Conservation (phyloP, 2,329 filamentous ascomycete species). For the Triangularia setosa region DNA sequence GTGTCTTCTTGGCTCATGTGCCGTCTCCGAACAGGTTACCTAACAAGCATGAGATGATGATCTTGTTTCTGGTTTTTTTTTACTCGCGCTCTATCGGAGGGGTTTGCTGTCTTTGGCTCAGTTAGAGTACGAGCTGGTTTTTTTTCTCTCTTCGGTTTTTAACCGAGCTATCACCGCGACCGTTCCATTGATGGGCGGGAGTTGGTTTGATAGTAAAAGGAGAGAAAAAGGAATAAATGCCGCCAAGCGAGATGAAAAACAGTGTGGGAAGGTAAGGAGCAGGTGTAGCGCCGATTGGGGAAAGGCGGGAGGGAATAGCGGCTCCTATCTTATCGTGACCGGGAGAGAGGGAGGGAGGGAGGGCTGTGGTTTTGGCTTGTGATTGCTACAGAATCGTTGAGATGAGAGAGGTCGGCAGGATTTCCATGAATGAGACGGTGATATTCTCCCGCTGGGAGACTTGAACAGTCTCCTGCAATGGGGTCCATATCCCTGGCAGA, state of each 20-base stretch:
- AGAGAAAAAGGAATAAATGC: background rate
- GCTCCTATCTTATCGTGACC: background rate
- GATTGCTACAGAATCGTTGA: background rate
- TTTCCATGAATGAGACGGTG: background rate
- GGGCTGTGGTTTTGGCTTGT: background rate
- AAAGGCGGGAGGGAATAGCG: background rate
- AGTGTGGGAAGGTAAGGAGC: no score
- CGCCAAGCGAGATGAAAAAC: conserved; percentile 6
- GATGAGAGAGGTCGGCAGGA: background rate
- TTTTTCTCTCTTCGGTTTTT: background rate
- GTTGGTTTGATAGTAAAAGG: background rate
- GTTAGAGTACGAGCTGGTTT: background rate
- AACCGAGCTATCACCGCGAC: background rate
- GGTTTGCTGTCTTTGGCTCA: background rate
- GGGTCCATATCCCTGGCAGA: conserved; percentile 1
- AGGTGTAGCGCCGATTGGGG: background rate
- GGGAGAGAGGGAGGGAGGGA: background rate
- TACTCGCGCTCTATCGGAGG: background rate
- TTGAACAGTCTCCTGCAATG: background rate
- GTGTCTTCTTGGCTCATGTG: background rate
- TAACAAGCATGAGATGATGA: background rate
- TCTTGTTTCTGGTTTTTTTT: no score
- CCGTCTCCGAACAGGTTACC: background rate
- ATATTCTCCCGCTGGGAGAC: background rate
- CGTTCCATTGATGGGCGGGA: background rate